phyloP scores from a whole-genome alignment of 2,329 filamentous ascomycete genomes.

The Phoma sp. region DNA sequence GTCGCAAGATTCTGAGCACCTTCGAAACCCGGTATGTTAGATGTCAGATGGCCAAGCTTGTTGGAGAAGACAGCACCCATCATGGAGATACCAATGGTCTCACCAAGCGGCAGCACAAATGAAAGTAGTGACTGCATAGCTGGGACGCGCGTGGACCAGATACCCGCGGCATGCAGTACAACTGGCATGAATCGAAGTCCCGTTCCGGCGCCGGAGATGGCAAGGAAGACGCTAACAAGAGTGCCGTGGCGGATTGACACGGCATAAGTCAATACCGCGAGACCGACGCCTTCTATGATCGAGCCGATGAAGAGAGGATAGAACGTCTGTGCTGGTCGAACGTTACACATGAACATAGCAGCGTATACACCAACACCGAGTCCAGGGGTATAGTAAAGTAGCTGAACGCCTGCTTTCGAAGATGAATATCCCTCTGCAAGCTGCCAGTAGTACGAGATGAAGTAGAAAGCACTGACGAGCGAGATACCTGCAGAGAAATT shows the following conservation, averaged over 20 bases:
- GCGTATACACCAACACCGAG: conserved; percentile 64
- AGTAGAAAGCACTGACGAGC: conserved; percentile 67
- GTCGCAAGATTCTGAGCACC: conserved; percentile 39
- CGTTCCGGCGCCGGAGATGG: conserved; percentile 66
- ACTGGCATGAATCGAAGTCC: conserved; percentile 70
- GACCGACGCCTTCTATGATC: conserved; percentile 63
- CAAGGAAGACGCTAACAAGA: conserved; percentile 70
- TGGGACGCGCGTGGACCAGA: conserved; percentile 64
- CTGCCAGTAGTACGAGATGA: conserved; percentile 71
- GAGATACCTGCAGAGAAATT: conserved; percentile 66
- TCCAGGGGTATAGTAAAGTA: conserved; percentile 70
- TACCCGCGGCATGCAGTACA: conserved; percentile 66
- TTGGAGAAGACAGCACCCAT: conserved; percentile 76
- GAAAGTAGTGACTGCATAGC: conserved; percentile 65
- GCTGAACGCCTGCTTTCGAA: conserved; percentile 52
- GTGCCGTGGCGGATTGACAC: conserved; percentile 56
- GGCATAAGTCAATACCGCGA: conserved; percentile 64
- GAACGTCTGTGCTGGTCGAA: conserved; percentile 67
- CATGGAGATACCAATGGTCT: conserved; percentile 68
- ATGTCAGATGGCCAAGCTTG: conserved; percentile 43
- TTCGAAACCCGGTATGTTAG: conserved; percentile 34
- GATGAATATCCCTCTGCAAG: conserved; percentile 62
- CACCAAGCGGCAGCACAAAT: conserved; percentile 67
- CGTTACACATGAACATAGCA: conserved; percentile 66
- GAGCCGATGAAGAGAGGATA: conserved; percentile 56